A percentile compares a stretch with the other conserved stretches of the same genome.
Conservation (phyloP, 2,329 filamentous ascomycete species). For the Ustulina deusta region DNA sequence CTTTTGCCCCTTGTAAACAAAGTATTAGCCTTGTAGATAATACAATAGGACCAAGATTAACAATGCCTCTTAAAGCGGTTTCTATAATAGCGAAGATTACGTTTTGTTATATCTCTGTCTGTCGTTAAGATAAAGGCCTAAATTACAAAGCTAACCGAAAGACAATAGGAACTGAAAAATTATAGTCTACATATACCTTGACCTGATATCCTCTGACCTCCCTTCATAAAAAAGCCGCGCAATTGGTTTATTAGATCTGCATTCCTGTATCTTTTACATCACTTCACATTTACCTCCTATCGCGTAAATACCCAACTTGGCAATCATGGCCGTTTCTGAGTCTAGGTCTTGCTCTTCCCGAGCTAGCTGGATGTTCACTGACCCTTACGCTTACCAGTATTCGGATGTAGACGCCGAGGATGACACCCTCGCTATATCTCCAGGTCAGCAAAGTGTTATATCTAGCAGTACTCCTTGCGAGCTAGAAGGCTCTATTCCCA, state of each 20-base stretch:
- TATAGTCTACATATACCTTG: constrained; percentile 6
- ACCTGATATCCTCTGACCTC: background rate
- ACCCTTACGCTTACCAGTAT: constrained; percentile 40
- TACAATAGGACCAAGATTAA: background rate
- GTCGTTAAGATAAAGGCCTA: background rate
- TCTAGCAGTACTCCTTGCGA: constrained; percentile 12
- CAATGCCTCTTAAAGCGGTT: background rate
- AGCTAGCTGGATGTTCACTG: constrained; percentile 37
- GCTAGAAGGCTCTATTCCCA: constrained; percentile 15
- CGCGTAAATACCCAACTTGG: background rate
- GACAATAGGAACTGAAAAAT: background rate
- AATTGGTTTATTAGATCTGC: background rate
- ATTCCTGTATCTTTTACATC: background rate
- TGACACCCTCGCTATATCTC: background rate
- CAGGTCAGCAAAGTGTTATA: background rate
- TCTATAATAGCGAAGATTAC: background rate
- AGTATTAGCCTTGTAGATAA: too few relatives aligned
- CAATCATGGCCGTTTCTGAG: constrained; percentile 20
- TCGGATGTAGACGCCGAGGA: constrained; percentile 6
- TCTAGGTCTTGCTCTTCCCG: constrained; percentile 6
- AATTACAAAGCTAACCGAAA: constrained; percentile 1
- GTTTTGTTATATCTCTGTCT: background rate
- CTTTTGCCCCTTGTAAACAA: too few relatives aligned
- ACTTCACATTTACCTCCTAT: constrained; percentile 9
- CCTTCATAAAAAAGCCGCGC: background rate